Evolutionary conservation across 1,284 basidiomycete genomes (phyloP), one percentile per base, ranked within the genome.

Genomic region (Malassezia yamatoensis): DNA sequence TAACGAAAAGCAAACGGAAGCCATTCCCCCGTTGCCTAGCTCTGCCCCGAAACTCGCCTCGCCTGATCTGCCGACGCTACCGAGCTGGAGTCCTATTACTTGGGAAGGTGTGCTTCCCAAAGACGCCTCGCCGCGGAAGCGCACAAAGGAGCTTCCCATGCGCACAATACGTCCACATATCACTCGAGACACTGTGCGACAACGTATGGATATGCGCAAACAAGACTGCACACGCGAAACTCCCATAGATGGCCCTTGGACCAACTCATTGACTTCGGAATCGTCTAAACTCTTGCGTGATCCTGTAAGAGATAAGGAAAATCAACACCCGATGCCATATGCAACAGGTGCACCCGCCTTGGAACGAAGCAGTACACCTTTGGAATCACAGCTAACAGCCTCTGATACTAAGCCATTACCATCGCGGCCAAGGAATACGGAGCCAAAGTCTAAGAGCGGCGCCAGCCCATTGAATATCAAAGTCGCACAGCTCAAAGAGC

Each of bases 41-140:
- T 11, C 29, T 13, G 5, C 20, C 1, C 29, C 36, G 36, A 16
- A 16, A 10, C 18, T 39, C 33, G 43, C 13, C 3, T 37, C 35
- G 41, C 38, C 40, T 20, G 42, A 51, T 5, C 49, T 68, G 54
- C 68, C 68, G 9, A 60, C 59, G 35, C 54, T 74, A 16, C 71
- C 71, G 5, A 64, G 58, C 20, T 74, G 70, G 71, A 65, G 59
- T 38, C 70, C 71, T 7, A 60, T 72, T 42, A 60, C 58, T 35
- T 36, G 66, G 8, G 55, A 62, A 20, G 63, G 51, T 9, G 15
- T 57, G 37, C 18, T 40, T 5, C 36, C 29, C 5, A 46, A 39
- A 20, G 46, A 38, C 8, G 51, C 56, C 33, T 37, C 59, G 13
- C 46, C 51, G 5, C 55, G 29, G 47, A 39, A 13, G 7, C 33